phyloP scores from a whole-genome alignment of 306 rosid species.

The Ammopiptanthus mongolicus region DNA sequence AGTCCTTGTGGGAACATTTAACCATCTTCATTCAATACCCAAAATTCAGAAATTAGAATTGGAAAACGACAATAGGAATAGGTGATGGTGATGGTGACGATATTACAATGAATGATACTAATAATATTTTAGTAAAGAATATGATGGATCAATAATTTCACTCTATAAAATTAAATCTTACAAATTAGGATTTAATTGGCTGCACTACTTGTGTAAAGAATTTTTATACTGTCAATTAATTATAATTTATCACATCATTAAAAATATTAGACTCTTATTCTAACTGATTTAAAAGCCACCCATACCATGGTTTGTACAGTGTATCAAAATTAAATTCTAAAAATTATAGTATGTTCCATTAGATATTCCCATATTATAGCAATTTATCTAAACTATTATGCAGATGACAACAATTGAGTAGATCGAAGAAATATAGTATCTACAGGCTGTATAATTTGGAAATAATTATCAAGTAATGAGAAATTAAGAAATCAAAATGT shows the following conservation, averaged over 20 bases:
- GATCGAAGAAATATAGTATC: not conserved
- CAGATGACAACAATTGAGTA: not conserved
- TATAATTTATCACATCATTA: no score
- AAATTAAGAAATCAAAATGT: not conserved
- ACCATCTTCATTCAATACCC: slow-evolving; percentile 8
- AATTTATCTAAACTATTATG: not conserved
- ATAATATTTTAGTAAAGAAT: not conserved
- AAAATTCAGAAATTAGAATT: not conserved
- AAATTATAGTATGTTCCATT: not conserved
- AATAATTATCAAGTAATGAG: not conserved
- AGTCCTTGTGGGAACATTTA: slow-evolving; percentile 18
- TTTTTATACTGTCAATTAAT: no score
- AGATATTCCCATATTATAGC: not conserved
- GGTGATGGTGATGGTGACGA: not conserved
- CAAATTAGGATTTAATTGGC: no score
- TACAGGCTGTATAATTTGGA: not conserved
- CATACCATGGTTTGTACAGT: no score
- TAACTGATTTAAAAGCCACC: no score
- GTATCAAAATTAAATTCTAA: no score
- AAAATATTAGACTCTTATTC: no score
- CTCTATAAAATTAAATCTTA: not conserved
- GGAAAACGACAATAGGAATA: not conserved
- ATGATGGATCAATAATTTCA: slow-evolving; percentile 6
- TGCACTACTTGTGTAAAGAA: no score
- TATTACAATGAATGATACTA: not conserved